Evolutionary conservation across 139 green algal genomes (phyloP).

Genomic region (Auxenochlorella pyrenoidosa): DNA sequence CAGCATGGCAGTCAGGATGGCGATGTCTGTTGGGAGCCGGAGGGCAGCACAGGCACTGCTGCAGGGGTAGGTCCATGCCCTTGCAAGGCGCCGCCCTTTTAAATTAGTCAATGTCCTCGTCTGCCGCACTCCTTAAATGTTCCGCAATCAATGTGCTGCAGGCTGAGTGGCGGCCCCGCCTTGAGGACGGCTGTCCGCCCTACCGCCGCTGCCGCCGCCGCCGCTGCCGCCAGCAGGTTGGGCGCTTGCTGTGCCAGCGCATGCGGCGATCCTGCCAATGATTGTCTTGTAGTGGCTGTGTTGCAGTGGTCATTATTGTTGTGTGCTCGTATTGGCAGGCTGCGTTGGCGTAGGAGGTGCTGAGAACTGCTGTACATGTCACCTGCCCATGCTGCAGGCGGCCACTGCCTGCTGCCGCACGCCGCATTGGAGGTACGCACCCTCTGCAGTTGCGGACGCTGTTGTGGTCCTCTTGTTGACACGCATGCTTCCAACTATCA

Average conservation of each 20-base stretch:
- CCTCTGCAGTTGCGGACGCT: background rate
- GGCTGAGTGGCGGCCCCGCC: background rate
- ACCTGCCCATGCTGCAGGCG: background rate
- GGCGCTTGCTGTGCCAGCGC: background rate
- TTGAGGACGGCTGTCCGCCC: background rate
- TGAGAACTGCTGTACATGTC: no score
- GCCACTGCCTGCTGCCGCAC: conserved; percentile 11
- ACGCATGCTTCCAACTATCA: no score
- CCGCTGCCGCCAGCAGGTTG: background rate
- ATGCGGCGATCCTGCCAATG: background rate
- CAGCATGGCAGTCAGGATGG: background rate
- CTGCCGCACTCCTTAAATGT: background rate
- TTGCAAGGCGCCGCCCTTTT: background rate
- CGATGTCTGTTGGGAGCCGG: background rate
- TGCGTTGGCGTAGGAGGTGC: no score
- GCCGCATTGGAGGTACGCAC: conserved; percentile 12
- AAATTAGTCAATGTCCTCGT: background rate
- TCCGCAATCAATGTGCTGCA: background rate
- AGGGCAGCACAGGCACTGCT: background rate
- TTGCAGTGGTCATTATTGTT: background rate
- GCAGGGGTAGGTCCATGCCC: background rate
- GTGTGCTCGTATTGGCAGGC: no score
- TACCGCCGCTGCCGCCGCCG: background rate
- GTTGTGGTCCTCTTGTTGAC: no score
- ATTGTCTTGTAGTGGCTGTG: background rate